These are phyloP conservation scores for Eucalyptus polyanthemos DNA, from an alignment of 345 rosid genomes.

Conservation along the genomic window DNA sequence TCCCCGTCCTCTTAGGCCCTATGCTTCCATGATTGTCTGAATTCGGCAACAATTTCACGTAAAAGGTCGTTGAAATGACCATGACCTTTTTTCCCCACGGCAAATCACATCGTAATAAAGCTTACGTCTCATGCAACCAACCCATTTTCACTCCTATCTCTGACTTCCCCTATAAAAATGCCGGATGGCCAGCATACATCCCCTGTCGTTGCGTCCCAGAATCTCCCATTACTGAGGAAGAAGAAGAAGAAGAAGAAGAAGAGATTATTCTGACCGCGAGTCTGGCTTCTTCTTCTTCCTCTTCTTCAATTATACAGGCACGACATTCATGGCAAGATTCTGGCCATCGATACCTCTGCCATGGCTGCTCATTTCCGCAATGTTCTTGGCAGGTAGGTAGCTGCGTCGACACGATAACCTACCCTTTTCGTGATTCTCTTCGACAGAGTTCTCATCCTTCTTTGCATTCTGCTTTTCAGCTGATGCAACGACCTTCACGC, in stretches of 20 bases:
- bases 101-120: neutral
- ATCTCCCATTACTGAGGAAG: neutral
- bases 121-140: neutral
- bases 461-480: constrained; percentile 9
- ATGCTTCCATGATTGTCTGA: neutral
- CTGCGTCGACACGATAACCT: neutral
- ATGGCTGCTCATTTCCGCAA: neutral
- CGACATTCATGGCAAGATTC: neutral
- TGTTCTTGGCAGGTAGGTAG: neutral
- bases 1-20: neutral
- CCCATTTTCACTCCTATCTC: neutral
- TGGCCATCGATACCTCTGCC: neutral
- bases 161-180: neutral
- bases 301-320: neutral
- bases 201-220: neutral
- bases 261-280: neutral
- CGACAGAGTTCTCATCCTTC: neutral
- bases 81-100: neutral
- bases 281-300: neutral
- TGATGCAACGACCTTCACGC: constrained; percentile 45
- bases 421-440: neutral
- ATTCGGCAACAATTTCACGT: neutral
- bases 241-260: neutral
- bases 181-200: neutral
- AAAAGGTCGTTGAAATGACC: neutral